Evolutionary conservation across 164 flowering plant species (phyloP), one percentile per base, ranked within the genome.

Genomic region (Macadamia integrifolia): DNA sequence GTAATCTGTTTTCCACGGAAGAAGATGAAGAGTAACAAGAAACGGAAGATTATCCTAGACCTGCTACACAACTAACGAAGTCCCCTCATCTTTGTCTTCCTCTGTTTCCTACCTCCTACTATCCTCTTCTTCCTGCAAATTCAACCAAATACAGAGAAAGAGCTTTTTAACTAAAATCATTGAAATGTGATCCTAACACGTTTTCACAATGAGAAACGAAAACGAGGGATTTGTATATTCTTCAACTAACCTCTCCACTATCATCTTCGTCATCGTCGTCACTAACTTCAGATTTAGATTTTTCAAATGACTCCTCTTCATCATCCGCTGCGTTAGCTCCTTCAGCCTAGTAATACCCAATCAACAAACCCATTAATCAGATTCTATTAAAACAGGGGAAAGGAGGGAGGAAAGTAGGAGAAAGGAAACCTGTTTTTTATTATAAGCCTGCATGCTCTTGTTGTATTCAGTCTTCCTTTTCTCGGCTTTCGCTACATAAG

Each of bases 391-490:
- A 58, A 17, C 1, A 42, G 4, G 15, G 29, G 32, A 50, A n/a
- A n/a, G 28, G 10, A 6, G 7, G 28, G 60, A 42, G 6, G 31
- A 18, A 23, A 23, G 23, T 23, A 23, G 23, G 5, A 9, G 0
- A 49, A 49, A 23, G 13, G 7, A 3, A 59, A 86, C 90, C 80
- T 69, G 43, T 74, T 69, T 82, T 71, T 76, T 86, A 65, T 87
- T 87, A 79, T 89, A 89, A 11, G 84, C 85, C 40, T 76, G 69
- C 81, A 87, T 69, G 61, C 30, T 78, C 74, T 81, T 80, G 72
- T 71, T 78, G 68, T 87, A 89, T 42, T 88, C 93, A 15, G 59
- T 61, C 82, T 87, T 87, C 70, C 86, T 76, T 65, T 87, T 84
- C 77, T 81, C 90, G 11, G 91, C 86, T 70, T 78, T 82, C 0